Evolutionary conservation across 2,329 filamentous ascomycete species (phyloP).

Genomic region (Calonectria hawksworthii): DNA sequence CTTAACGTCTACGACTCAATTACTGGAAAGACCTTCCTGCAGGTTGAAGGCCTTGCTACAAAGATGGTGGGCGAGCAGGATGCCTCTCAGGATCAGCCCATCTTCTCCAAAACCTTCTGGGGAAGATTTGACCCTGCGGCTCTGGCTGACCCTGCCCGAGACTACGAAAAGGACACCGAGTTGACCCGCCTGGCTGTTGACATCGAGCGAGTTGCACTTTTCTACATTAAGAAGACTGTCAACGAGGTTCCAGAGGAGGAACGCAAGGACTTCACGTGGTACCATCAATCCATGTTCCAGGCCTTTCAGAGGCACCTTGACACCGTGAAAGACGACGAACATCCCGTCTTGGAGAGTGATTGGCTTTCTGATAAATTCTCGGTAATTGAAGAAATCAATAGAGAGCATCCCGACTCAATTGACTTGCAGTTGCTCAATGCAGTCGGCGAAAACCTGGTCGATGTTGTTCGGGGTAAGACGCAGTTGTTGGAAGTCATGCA

Average conservation of each 20-base stretch:
- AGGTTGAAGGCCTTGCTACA: constrained; percentile 24
- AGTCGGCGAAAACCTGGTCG: constrained; percentile 24
- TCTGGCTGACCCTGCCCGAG: constrained; percentile 15
- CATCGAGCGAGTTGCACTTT: constrained; percentile 26
- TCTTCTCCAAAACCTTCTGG: constrained; percentile 30
- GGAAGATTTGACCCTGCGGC: constrained; percentile 13
- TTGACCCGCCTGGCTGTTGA: constrained; percentile 18
- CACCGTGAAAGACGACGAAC: constrained; percentile 12
- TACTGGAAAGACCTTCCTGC: constrained; percentile 24
- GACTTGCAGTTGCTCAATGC: constrained; percentile 30
- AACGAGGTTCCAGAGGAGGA: constrained; percentile 18
- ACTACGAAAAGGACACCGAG: constrained; percentile 17
- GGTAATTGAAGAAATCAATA: constrained; percentile 9
- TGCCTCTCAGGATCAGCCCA: constrained; percentile 25
- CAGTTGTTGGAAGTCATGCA: constrained; percentile 32
- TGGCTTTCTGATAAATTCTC: constrained; percentile 24
- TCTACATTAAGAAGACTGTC: constrained; percentile 24
- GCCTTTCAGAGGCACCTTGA: constrained; percentile 25
- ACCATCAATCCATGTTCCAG: constrained; percentile 26
- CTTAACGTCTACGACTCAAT: constrained; percentile 27
- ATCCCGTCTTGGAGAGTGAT: constrained; percentile 21
- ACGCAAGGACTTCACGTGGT: constrained; percentile 20
- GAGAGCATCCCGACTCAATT: constrained; percentile 20
- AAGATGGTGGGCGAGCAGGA: constrained; percentile 27
- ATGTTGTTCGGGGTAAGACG: constrained; percentile 24